Evolutionary conservation across 2,329 filamentous ascomycete genomes (phyloP).

Genomic region (Stagonosporopsis tanaceti): DNA sequence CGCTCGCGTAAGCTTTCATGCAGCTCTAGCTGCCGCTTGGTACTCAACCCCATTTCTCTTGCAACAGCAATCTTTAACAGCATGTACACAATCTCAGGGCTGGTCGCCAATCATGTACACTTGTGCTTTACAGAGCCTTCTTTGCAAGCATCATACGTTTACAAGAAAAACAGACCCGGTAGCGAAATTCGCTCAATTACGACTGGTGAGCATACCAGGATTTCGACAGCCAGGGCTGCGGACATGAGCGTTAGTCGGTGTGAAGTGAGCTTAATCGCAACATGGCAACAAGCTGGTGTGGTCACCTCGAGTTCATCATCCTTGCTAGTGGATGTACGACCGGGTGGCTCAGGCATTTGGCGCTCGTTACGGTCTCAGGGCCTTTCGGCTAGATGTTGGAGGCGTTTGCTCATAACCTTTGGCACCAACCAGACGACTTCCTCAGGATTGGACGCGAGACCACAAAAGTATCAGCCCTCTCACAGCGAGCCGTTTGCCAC

Average conservation of each 20-base stretch:
- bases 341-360: conserved; percentile 12
- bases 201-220: conserved; percentile 5
- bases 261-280: conserved; percentile 14
- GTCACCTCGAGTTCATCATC: conserved; percentile 3
- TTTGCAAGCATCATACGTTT: neutral
- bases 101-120: conserved; percentile 28
- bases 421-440: conserved; percentile 13
- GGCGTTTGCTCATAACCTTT: conserved; percentile 19
- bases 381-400: conserved; percentile 8
- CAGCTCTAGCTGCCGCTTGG: conserved; percentile 33
- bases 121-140: neutral
- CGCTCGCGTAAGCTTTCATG: conserved; percentile 33
- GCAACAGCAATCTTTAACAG: conserved; percentile 24
- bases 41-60: conserved; percentile 34
- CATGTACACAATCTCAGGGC: conserved; percentile 21
- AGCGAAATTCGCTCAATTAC: conserved; percentile 18
- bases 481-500: conserved; percentile 1
- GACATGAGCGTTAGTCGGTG: conserved; percentile 34
- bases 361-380: conserved; percentile 14
- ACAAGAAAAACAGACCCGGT: conserved; percentile 3
- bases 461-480: conserved; percentile 8
- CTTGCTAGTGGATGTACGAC: conserved; percentile 17
- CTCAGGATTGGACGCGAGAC: conserved; percentile 7
- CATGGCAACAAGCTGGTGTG: conserved; percentile 5
- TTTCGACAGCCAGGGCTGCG: conserved; percentile 30